Base-by-base conservation (phyloP, 2,329 filamentous ascomycete species). In the Lachnellula cervina region DNA sequence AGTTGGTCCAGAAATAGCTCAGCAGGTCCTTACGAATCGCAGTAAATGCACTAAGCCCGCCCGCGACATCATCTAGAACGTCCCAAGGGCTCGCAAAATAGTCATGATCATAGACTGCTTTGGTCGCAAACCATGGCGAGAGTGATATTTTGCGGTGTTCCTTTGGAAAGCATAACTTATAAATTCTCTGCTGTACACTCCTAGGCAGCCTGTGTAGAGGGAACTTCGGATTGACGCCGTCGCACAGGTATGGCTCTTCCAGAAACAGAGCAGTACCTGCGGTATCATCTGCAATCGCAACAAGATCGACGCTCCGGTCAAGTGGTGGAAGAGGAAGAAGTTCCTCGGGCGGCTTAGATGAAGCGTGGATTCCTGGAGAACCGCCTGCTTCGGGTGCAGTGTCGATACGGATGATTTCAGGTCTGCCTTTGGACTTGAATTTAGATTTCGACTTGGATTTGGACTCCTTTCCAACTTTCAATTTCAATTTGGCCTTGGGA, bases 1-100 rank as follows among this genome's bases (percentile, higher is more conserved):
- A 67, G 35, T 66, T 48, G 5, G 64, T 63, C 64, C 65, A 70
- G 52, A 69, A 70, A 35, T 64, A 69, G n/a, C 55, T 60, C 62
- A 70, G 52, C 23, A 68, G 19, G n/a, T 69, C 68, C 16, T 61
- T 19, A 1, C 68, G 62, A 35, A 69, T 51, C 0, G 47, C 44
- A 11, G 35, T 47, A 23, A 56, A 68, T 14, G 62, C 50, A 8
- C 47, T 49, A 3, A 69, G 21, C 3, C 50, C 64, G 6, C 65
- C 66, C 14, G 25, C 46, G 14, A 69, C 60, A 17, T 51, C 35
- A 13, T 61, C 56, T 2, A 70, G 57, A 28, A 70, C 45, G 52
- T 62, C 60, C 59, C 60, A 66, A 19, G 64, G 61, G 2, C 52
- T 58, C 2, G 62, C 60, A 51, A 69, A 68, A 34, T 66, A 60